A percentile compares a stretch with the other conserved stretches of the same genome.
These are phyloP conservation scores for Metroxylon sagu DNA, from an alignment of 176 grass and related monocot species.

Conservation along the genomic window DNA sequence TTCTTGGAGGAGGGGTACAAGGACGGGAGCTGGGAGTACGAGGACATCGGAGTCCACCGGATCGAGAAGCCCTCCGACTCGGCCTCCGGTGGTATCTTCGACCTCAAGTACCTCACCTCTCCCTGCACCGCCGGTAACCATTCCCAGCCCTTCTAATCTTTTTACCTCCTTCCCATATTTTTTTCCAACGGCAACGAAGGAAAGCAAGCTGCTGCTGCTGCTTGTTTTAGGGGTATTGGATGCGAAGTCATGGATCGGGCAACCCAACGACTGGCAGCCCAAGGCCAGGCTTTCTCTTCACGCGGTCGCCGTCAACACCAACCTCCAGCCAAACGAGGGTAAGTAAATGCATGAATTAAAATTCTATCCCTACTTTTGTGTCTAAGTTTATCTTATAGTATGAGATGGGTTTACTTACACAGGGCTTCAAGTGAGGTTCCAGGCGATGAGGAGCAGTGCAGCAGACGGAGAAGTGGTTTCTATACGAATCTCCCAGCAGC, in stretches of 20 bases:
- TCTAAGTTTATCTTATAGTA: no score
- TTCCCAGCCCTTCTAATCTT: neutral
- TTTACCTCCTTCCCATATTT: neutral
- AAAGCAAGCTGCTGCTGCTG: neutral
- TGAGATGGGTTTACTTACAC: neutral
- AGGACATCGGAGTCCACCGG: slow-evolving; percentile 51
- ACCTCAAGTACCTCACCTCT: slow-evolving; percentile 19
- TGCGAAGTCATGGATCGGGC: slow-evolving; percentile 40
- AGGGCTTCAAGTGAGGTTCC: slow-evolving; percentile 56
- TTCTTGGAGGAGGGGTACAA: slow-evolving; percentile 62
- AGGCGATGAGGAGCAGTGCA: slow-evolving; percentile 48
- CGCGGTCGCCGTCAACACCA: slow-evolving; percentile 63
- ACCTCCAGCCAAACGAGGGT: slow-evolving; percentile 57
- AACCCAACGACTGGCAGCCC: slow-evolving; percentile 33
- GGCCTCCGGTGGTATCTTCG: slow-evolving; percentile 63
- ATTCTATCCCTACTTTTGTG: neutral
- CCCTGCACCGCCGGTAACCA: slow-evolving; percentile 25
- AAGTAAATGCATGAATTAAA: neutral
- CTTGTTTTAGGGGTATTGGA: slow-evolving; percentile 23
- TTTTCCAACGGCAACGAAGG: neutral
- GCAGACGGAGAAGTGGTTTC: slow-evolving; percentile 57
- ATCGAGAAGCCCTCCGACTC: slow-evolving; percentile 17
- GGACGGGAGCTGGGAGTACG: slow-evolving; percentile 56
- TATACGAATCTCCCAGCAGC: slow-evolving; percentile 63
- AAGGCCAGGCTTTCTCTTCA: slow-evolving; percentile 27